Evolutionary conservation across 192 early-diverging fungal species (phyloP), one percentile per base, ranked within the genome.

Genomic region (Podila epicladia): DNA sequence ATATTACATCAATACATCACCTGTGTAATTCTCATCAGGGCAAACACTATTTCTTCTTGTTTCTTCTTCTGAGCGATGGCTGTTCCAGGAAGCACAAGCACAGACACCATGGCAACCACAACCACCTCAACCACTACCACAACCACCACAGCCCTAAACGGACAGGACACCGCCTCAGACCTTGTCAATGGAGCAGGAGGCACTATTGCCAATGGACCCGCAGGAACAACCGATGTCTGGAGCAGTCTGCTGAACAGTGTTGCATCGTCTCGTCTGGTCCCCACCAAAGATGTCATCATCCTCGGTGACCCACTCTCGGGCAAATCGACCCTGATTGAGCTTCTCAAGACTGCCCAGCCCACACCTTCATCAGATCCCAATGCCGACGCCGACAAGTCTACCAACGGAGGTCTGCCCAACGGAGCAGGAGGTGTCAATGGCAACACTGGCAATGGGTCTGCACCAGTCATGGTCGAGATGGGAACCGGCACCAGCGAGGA

Each of bases 261-360:
- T 1, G 89, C 94, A 7, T 90, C 94, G 63, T 88, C 94, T 24
- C 93, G 93, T 75, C 82, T 90, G 19, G 87, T 93, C 12, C 91
- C 92, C 9, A 85, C 89, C n/a, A 93, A 92, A 75, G 92, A 89
- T 76, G 87, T 97, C 37, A 76, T 98, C 55, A 91, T 98, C 48
- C 78, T 97, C 22, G 97, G 94, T 38, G 94, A 95, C 82, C 83
- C 91, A 20, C 86, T 90, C 65, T 89, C 92, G 35, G 97, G 97
- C 32, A 98, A 98, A 82, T 92, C 92, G 12, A 91, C 93, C 19
- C 75, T 96, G 38, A 92, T 98, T 69, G 83, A 89, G 59, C 85
- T 91, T 51, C 79, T 90, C 53, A 90, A 90, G 69, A 79, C 84
- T 7, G 85, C 82, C 57, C 82, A 76, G 48, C 85, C 75, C 55